These are phyloP conservation scores for Chionographis japonica DNA, from an alignment of 106 monocot genomes.

Conservation along the genomic window DNA sequence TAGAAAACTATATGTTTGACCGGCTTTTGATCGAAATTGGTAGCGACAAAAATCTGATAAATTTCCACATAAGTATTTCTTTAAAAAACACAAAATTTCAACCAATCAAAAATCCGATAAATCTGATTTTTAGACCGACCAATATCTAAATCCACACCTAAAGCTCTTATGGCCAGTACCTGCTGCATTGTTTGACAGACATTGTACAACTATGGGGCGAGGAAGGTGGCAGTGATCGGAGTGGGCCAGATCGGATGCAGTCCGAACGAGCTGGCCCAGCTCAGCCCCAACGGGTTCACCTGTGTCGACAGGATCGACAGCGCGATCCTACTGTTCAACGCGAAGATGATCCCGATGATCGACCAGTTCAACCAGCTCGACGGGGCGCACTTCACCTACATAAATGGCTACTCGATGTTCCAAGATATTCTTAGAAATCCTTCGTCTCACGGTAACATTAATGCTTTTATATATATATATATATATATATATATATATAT, in stretches of 20 bases:
- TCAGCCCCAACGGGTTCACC: conserved; percentile 25
- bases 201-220: conserved; percentile 33
- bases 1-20: no score
- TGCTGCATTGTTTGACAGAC: conserved; percentile 7
- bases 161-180: no score
- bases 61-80: no score
- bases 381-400: conserved; percentile 32
- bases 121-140: no score
- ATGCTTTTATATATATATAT: no score
- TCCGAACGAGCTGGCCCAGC: conserved; percentile 34
- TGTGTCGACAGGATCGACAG: conserved; percentile 18
- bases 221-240: conserved; percentile 40
- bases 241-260: conserved; percentile 37
- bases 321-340: no score
- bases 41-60: no score
- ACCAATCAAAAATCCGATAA: no score
- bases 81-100: no score
- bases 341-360: conserved; percentile 14
- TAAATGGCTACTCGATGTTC: conserved; percentile 22
- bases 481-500: no score
- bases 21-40: no score
- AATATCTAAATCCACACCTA: no score
- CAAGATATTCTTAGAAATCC: conserved; percentile 15
- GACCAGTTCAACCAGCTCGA: conserved; percentile 20
- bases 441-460: conserved; percentile 5